These are phyloP conservation scores for Hepatocystis sp. DNA, from an alignment of 169 alveolate species.

Conservation along the genomic window DNA sequence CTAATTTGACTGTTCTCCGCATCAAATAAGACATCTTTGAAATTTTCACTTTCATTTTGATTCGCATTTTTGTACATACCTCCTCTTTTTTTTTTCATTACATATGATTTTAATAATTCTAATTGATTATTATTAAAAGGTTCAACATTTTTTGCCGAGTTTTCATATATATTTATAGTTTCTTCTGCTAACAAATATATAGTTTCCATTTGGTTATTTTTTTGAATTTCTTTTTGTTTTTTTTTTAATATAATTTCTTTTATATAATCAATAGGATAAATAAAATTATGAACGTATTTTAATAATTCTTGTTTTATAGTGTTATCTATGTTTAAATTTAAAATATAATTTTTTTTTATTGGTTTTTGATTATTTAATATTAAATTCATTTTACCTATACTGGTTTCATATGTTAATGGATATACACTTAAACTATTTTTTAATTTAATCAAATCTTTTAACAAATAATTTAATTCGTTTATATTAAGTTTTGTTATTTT, in stretches of 20 bases:
- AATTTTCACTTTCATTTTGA: background rate
- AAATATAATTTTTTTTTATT: constrained; percentile 37
- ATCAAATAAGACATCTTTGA: constrained; percentile 26
- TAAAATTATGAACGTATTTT: constrained; percentile 32
- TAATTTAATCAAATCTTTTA: constrained; percentile 58
- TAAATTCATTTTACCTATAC: constrained; percentile 56
- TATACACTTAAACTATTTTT: constrained; percentile 35
- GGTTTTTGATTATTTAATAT: constrained; percentile 64
- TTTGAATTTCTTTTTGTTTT: constrained; percentile 9
- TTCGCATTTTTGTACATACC: background rate
- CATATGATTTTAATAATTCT: background rate
- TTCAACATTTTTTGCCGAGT: constrained; percentile 69
- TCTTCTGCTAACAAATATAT: constrained; percentile 64
- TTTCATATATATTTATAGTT: constrained; percentile 68
- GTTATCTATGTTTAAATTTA: constrained; percentile 14
- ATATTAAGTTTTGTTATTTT: constrained; percentile 26
- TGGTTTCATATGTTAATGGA: constrained; percentile 16
- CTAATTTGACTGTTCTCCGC: constrained; percentile 69
- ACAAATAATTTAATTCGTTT: constrained; percentile 52
- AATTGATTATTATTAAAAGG: constrained; percentile 45
- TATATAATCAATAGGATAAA: constrained; percentile 48
- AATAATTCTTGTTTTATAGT: constrained; percentile 35
- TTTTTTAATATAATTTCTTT: constrained; percentile 42
- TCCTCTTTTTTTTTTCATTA: constrained; percentile 12
- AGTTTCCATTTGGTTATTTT: constrained; percentile 19